Evolutionary conservation across 768 basidiomycete species (phyloP).

Genomic region (Phanerochaete carnosa): DNA sequence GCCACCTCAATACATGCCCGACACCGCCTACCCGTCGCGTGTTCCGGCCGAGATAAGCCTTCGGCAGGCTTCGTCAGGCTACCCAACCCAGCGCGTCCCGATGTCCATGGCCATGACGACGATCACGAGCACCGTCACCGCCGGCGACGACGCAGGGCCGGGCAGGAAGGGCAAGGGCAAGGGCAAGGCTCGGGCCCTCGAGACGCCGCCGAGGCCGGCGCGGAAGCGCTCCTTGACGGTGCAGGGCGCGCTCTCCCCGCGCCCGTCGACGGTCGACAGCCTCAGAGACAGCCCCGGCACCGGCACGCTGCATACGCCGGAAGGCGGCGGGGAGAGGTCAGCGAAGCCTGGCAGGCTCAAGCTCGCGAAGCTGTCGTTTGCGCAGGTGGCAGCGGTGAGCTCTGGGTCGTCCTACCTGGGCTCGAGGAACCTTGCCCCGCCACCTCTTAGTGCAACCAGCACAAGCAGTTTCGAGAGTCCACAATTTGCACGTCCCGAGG

Average conservation of each 20-base stretch:
- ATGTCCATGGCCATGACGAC: conserved; percentile 18
- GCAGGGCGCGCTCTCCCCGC: not conserved
- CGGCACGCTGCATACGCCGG: not conserved
- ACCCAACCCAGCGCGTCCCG: conserved; percentile 5
- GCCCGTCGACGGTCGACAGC: not conserved
- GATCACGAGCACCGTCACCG: conserved; percentile 8
- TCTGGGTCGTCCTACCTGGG: not conserved
- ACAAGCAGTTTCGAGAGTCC: conserved; percentile 15
- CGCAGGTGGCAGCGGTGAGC: conserved; percentile 9
- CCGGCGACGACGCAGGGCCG: not conserved
- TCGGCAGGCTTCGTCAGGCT: not conserved
- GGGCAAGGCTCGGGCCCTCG: not conserved
- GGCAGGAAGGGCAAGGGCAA: conserved; percentile 7
- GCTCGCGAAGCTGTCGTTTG: conserved; percentile 8
- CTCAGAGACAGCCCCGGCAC: not conserved
- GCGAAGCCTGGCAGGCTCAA: conserved; percentile 6
- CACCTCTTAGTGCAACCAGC: not conserved
- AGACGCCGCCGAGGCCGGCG: not conserved
- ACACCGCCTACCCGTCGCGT: conserved; percentile 9
- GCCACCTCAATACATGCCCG: not conserved
- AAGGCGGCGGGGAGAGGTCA: not conserved
- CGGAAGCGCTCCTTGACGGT: conserved; percentile 8
- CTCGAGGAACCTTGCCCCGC: not conserved
- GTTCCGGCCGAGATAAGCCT: not conserved
- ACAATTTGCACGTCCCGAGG: conserved; percentile 13